Evolutionary conservation across 140 eudicot species (phyloP).

Genomic region (Cichorium intybus): DNA sequence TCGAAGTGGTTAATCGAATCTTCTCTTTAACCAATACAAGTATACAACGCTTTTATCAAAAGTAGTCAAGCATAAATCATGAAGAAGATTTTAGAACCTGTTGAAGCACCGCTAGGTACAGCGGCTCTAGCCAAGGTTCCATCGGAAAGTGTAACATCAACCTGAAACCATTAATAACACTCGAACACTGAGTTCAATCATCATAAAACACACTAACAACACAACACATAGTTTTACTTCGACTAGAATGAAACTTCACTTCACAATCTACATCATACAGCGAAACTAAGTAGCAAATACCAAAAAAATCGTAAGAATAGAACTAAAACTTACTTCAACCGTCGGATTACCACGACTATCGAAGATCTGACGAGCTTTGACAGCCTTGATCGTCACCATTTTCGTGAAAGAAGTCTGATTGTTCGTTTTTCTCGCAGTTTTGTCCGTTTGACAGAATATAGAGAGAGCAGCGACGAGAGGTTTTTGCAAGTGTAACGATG

Average conservation of each 20-base stretch:
- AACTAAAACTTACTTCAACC: slow-evolving; percentile 50
- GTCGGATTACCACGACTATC: slow-evolving; percentile 87
- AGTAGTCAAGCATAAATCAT: background rate
- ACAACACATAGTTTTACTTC: background rate
- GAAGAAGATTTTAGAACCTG: slow-evolving; percentile 34
- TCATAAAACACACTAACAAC: background rate
- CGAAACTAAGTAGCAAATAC: too few relatives aligned
- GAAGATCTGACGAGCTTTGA: slow-evolving; percentile 80
- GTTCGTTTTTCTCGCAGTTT: background rate
- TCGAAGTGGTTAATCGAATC: too few relatives aligned
- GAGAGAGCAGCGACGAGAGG: slow-evolving; percentile 12
- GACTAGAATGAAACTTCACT: background rate
- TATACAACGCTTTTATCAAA: too few relatives aligned
- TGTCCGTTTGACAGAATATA: background rate
- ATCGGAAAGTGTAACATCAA: slow-evolving; percentile 47
- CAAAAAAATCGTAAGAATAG: background rate
- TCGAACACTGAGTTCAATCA: background rate
- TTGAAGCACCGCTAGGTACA: slow-evolving; percentile 79
- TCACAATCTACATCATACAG: background rate
- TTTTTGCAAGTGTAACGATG: slow-evolving; percentile 2
- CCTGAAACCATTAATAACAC: slow-evolving; percentile 26
- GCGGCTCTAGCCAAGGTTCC: slow-evolving; percentile 55
- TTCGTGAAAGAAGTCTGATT: background rate
- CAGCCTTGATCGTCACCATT: slow-evolving; percentile 56
- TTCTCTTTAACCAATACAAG: background rate